A percentile compares a stretch with the other conserved stretches of the same genome.
Conservation (phyloP, 305 asterid species). For the Fraxinus albicans region DNA sequence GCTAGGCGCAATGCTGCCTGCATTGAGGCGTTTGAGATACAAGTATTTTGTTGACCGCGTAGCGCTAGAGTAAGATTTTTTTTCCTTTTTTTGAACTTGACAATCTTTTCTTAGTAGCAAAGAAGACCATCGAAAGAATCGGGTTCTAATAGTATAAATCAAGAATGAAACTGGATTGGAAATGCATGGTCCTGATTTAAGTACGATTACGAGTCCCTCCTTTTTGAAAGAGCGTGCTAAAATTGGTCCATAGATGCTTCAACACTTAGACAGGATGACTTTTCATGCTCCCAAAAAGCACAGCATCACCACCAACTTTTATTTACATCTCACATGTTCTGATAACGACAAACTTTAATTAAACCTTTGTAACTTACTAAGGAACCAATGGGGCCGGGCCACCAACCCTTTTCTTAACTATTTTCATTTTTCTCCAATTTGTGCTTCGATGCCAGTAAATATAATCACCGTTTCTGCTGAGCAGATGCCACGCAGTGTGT, state of each 20-base stretch:
- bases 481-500: neutral
- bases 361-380: neutral
- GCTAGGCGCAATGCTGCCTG: no score
- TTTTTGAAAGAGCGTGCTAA: neutral
- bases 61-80: no score
- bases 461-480: neutral
- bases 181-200: neutral
- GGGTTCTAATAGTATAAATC: neutral
- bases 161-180: neutral
- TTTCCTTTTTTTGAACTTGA: no score
- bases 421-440: neutral
- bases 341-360: neutral
- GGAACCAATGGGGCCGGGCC: neutral
- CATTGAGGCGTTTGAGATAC: no score
- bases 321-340: neutral
- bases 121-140: neutral
- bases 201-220: neutral
- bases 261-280: neutral
- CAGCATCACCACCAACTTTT: neutral
- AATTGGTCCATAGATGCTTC: neutral
- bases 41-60: no score
- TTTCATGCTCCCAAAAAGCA: slow-evolving; percentile 6
- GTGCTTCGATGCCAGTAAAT: neutral
- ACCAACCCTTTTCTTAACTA: neutral
- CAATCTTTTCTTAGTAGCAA: neutral